Percentiles rank a stretch among this genome's conserved stretches.
These are phyloP conservation scores for Trichomonascaceae sp. DNA, from an alignment of 1,139 yeast species.

Conservation along the genomic window DNA sequence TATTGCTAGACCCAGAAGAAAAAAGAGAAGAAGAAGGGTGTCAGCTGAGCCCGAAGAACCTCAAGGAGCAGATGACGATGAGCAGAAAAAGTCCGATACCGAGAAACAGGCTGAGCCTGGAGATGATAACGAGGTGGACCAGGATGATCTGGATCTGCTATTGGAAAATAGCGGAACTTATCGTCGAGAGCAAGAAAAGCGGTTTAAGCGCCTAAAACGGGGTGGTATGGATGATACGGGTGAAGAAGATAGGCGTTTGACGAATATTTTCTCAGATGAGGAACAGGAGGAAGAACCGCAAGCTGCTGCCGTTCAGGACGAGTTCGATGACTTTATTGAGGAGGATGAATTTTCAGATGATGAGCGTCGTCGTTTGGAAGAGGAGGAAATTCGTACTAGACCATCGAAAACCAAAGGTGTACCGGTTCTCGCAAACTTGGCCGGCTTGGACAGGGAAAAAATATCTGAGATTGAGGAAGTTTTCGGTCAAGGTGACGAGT, in stretches of 20 bases:
- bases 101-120: conserved; percentile 15
- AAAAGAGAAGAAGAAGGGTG: conserved; percentile 20
- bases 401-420: conserved; percentile 19
- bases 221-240: conserved; percentile 34
- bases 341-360: conserved; percentile 95
- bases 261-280: conserved; percentile 82
- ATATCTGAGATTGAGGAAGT: conserved; percentile 90
- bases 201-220: conserved; percentile 76
- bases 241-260: conserved; percentile 42
- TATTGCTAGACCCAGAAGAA: conserved; percentile 18
- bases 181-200: conserved; percentile 32
- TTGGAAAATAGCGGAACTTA: conserved; percentile 82
- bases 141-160: conserved; percentile 87
- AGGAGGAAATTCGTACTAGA: conserved; percentile 23
- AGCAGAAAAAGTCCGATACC: conserved; percentile 11
- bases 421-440: conserved; percentile 51
- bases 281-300: conserved; percentile 49
- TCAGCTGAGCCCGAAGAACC: conserved; percentile 7
- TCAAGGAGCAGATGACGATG: conserved; percentile 14
- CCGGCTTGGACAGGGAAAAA: conserved; percentile 85
- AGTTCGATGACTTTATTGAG: conserved; percentile 93
- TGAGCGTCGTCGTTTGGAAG: conserved; percentile 49
- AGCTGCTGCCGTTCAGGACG: conserved; percentile 42
- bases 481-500: conserved; percentile 95
- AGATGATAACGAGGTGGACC: conserved; percentile 68